Percentiles rank a stretch among this genome's conserved stretches.
Conservation (phyloP, 2,329 filamentous ascomycete species). For the Phyllosticta citribraziliensis region DNA sequence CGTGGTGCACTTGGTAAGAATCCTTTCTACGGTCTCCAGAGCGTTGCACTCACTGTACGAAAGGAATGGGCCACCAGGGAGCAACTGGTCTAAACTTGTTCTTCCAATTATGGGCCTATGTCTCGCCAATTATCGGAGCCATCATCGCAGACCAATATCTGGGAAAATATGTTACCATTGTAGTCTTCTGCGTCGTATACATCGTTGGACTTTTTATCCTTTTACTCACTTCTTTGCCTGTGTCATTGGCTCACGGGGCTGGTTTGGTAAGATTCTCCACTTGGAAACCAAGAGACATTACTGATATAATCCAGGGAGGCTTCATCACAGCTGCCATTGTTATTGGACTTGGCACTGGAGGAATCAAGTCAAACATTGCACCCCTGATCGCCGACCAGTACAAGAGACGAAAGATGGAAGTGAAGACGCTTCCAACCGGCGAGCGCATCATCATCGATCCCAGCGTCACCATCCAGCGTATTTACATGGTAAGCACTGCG, state of each 20-base stretch:
- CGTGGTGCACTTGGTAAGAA: constrained; percentile 13
- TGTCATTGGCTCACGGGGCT: constrained; percentile 41
- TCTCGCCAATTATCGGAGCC: constrained; percentile 29
- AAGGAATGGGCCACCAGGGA: constrained; percentile 23
- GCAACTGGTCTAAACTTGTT: constrained; percentile 25
- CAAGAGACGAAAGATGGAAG: constrained; percentile 30
- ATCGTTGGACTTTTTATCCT: constrained; percentile 54
- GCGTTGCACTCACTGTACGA: neutral
- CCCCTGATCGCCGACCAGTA: constrained; percentile 30
- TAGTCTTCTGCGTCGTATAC: constrained; percentile 48
- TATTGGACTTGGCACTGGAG: constrained; percentile 58
- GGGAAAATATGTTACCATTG: constrained; percentile 56
- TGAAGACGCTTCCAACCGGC: constrained; percentile 31
- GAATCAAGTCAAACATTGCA: constrained; percentile 63
- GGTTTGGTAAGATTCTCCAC: constrained; percentile 5
- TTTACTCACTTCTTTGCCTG: constrained; percentile 49
- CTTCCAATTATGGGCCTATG: constrained; percentile 29
- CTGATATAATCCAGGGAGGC: neutral
- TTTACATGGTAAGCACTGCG: constrained; percentile 27
- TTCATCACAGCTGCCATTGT: constrained; percentile 35
- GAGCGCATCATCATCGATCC: constrained; percentile 39
- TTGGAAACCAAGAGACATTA: neutral
- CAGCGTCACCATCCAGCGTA: constrained; percentile 38
- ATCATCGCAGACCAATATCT: constrained; percentile 51
- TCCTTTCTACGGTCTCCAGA: neutral